Base-by-base conservation (phyloP, 441 rosid species). In the Pelargonium fulgidum region DNA sequence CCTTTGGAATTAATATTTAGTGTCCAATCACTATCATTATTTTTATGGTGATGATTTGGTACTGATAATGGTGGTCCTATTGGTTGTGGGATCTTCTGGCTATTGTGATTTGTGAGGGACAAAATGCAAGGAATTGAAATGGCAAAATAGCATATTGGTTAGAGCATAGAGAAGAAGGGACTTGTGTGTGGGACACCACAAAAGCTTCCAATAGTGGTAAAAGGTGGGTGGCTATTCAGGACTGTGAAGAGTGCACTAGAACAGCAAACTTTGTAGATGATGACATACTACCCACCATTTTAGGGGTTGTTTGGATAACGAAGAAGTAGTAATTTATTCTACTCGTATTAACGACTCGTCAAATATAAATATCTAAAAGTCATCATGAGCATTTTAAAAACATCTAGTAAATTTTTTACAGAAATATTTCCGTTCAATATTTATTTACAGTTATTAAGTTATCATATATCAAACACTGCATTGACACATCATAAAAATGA, bases 21-120 rank as follows among this genome's bases (percentile, higher is more conserved):
- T 48, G 12, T 26, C 33, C 33, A 26, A 26, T 26, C 33, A 48
- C 14, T 11, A 11, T 48, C 54, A 48, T 48, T 48, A 16, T 48
- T 48, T 48, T 48, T 48, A 48, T 48, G 54, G n/a, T 26, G 54
- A n/a, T 48, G 54, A 48, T 48, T 48, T 48, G 54, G 54, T 48
- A 12, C n/a, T 48, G 54, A n/a, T 48, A 26, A 26, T 26, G 33
- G 33, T 26, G 54, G 54, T 48, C 54, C 54, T 48, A 10, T 13
- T 44, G n/a, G 12, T 48, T 48, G 54, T 48, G 54, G 54, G 54
- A 48, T 48, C 16, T 26, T 26, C 33, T 26, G 33, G 33, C 33
- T 26, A 26, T 26, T 26, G 33, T 26, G 33, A n/a, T 8, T 48
- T 48, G 12, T 26, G 33, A 26, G 33, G 33, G 33, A 26, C 33